Conservation (phyloP, 495 filamentous ascomycete species). For the Cenococcum geophilum region DNA sequence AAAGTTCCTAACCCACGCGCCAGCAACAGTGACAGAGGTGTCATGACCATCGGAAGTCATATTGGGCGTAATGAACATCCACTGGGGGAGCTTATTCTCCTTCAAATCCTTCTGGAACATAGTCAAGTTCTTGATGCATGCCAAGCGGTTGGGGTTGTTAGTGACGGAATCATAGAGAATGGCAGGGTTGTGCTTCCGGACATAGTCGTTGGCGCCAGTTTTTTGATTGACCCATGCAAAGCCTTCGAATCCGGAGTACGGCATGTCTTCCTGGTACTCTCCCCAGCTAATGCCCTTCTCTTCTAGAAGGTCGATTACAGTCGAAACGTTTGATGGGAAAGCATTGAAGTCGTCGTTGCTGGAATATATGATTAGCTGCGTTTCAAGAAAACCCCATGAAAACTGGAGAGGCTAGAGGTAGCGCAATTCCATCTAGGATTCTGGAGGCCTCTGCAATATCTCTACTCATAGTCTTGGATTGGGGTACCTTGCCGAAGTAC, state of each 20-base stretch:
- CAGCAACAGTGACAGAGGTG: constrained; percentile 34
- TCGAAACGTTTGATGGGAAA: constrained; percentile 34
- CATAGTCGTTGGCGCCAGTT: constrained; percentile 36
- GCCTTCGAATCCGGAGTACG: constrained; percentile 37
- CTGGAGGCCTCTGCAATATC: no score
- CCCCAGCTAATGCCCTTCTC: constrained; percentile 35
- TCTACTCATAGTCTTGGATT: no score
- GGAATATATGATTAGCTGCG: no score
- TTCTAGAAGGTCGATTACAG: constrained; percentile 36
- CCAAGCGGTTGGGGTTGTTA: constrained; percentile 25
- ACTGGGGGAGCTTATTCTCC: constrained; percentile 31
- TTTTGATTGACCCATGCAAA: constrained; percentile 36
- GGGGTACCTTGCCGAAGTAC: no score
- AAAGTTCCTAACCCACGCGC: constrained; percentile 30
- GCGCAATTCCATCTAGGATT: no score
- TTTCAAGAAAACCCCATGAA: no score
- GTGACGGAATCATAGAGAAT: constrained; percentile 34
- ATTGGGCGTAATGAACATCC: constrained; percentile 39
- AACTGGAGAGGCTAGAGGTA: no score
- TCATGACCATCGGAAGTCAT: constrained; percentile 38
- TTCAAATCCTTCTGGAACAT: constrained; percentile 31
- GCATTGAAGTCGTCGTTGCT: constrained; percentile 35
- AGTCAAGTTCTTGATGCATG: constrained; percentile 35
- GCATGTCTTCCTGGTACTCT: constrained; percentile 37
- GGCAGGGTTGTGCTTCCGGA: constrained; percentile 38